phyloP scores from a whole-genome alignment of 176 grass and related monocot species.

The Dendrocalamus sinicus region DNA sequence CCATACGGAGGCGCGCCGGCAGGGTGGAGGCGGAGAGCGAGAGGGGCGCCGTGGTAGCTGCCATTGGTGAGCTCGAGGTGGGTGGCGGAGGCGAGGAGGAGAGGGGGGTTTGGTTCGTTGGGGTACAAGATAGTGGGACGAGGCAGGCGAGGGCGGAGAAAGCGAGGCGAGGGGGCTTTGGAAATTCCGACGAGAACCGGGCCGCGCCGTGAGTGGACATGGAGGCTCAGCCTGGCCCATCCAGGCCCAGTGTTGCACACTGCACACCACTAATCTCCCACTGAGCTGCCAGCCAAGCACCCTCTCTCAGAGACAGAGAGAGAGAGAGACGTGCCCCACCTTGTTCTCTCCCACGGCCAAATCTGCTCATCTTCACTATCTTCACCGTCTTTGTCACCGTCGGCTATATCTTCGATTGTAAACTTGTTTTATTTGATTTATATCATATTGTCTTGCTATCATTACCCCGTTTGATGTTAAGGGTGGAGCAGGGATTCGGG shows the following conservation, averaged over 20 bases:
- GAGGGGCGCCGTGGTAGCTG: conserved; percentile 38
- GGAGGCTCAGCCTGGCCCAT: not conserved
- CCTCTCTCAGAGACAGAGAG: no score
- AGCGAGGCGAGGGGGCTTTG: conserved; percentile 45
- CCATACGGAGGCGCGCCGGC: conserved; percentile 34
- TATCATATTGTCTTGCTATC: no score
- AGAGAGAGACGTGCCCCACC: not conserved
- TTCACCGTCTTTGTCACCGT: conserved; percentile 89
- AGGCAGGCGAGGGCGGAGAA: conserved; percentile 49
- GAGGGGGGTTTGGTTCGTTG: conserved; percentile 14
- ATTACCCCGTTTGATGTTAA: no score
- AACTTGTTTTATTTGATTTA: no score
- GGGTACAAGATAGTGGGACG: conserved; percentile 28
- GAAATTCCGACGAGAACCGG: conserved; percentile 45
- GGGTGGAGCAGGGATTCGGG: no score
- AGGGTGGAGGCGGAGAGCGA: conserved; percentile 47
- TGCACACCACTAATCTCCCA: no score
- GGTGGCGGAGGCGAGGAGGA: not conserved
- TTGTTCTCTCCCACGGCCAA: conserved; percentile 27
- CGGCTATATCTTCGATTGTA: conserved; percentile 92
- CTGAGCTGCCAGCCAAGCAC: no score
- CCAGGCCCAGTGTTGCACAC: not conserved
- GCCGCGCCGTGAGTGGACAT: not conserved
- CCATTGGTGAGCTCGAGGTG: conserved; percentile 48
- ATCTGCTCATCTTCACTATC: conserved; percentile 70